phyloP scores from a whole-genome alignment of 2,329 filamentous ascomycete genomes.

The Diaporthe ampelina region DNA sequence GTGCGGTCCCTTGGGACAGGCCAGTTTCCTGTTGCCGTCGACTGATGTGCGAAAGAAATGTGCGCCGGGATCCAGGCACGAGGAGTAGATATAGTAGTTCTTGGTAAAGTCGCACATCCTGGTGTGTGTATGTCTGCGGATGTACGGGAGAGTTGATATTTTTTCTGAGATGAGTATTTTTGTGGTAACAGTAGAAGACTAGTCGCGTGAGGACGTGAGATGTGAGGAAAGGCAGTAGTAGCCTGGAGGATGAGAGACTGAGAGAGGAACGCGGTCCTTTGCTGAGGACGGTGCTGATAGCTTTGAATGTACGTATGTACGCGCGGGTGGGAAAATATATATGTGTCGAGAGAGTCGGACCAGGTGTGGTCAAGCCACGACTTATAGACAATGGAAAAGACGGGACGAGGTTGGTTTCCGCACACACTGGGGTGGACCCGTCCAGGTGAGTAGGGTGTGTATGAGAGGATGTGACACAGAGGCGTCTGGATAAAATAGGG shows the following conservation, averaged over 20 bases:
- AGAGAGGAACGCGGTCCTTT: background rate
- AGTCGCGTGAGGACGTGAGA: too few relatives aligned
- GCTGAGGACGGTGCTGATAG: background rate
- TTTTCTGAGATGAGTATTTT: background rate
- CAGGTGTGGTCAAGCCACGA: conserved; percentile 23
- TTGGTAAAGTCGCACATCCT: conserved; percentile 77
- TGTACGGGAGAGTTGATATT: background rate
- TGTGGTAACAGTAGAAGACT: background rate
- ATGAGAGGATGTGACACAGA: conserved; percentile 21
- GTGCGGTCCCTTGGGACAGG: conserved; percentile 76
- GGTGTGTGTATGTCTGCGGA: conserved; percentile 19
- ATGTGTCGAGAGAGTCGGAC: background rate
- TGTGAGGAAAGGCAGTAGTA: background rate
- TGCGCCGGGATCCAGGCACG: conserved; percentile 75
- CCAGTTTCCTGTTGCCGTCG: conserved; percentile 72
- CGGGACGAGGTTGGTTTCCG: conserved; percentile 21
- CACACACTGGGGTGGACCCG: conserved; percentile 17
- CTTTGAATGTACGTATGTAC: background rate
- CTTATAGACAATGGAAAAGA: conserved; percentile 36
- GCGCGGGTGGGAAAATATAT: background rate
- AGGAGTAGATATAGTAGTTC: conserved; percentile 83
- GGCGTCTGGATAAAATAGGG: conserved; percentile 38
- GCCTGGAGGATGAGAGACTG: background rate
- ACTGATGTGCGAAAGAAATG: conserved; percentile 80
- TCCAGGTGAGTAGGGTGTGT: conserved; percentile 19